Percentiles rank a stretch among this genome's conserved stretches.
Evolutionary conservation across 2,329 filamentous ascomycete species (phyloP).

Genomic region (Paraconiothyrium brasiliense): DNA sequence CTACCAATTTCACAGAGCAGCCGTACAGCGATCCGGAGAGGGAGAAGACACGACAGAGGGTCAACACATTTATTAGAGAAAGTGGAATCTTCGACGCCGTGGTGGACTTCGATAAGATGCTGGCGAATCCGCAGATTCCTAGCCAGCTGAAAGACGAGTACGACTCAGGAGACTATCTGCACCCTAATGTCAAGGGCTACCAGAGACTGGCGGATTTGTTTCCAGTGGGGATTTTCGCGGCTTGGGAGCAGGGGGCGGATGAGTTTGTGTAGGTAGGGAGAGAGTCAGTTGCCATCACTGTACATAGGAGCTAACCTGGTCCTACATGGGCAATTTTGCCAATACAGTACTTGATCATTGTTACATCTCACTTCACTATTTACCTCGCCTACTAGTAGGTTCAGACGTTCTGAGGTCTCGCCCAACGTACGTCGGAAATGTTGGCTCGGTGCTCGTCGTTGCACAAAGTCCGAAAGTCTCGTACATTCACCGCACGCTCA

Average conservation of each 20-base stretch:
- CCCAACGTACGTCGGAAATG: too few relatives aligned
- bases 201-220: conserved; percentile 68
- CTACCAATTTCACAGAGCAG: conserved; percentile 53
- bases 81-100: conserved; percentile 67
- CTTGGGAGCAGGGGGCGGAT: conserved; percentile 32
- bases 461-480: too few relatives aligned
- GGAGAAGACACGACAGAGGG: conserved; percentile 64
- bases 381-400: too few relatives aligned
- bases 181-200: conserved; percentile 69
- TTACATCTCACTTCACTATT: too few relatives aligned
- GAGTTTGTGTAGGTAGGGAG: conserved; percentile 25
- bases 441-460: too few relatives aligned
- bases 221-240: conserved; percentile 63
- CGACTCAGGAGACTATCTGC: conserved; percentile 72
- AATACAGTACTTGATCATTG: too few relatives aligned
- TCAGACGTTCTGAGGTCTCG: too few relatives aligned
- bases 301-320: too few relatives aligned
- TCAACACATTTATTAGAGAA: conserved; percentile 70
- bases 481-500: too few relatives aligned
- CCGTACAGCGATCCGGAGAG: conserved; percentile 64
- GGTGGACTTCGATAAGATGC: conserved; percentile 68
- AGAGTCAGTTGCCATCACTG: not conserved
- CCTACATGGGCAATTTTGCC: too few relatives aligned
- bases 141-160: conserved; percentile 61
- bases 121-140: conserved; percentile 61